phyloP scores from a whole-genome alignment of 2,329 filamentous ascomycete species.

The Aspergillus hortae region DNA sequence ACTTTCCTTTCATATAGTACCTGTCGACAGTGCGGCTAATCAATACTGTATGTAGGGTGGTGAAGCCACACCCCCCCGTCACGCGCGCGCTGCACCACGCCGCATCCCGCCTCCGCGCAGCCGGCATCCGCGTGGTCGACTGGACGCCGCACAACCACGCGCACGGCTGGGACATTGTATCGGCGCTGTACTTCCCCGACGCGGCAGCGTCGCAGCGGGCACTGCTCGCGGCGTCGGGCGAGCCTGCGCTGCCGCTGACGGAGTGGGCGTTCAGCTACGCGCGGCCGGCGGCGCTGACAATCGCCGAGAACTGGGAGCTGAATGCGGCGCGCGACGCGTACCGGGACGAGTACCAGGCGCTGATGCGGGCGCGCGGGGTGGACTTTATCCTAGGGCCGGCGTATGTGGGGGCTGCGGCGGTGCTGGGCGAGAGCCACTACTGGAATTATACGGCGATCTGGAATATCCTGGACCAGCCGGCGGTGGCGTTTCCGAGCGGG shows the following conservation, averaged over 20 bases:
- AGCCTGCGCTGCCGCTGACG: slow-evolving; percentile 46
- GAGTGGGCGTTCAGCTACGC: slow-evolving; percentile 35
- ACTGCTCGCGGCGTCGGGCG: slow-evolving; percentile 36
- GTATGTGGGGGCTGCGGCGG: slow-evolving; percentile 26
- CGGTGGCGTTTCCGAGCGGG: slow-evolving; percentile 26
- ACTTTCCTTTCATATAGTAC: no score
- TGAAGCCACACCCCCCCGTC: slow-evolving; percentile 64
- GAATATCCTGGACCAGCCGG: slow-evolving; percentile 30
- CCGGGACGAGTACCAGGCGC: slow-evolving; percentile 29
- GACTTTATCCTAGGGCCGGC: slow-evolving; percentile 31
- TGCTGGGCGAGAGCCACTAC: slow-evolving; percentile 32
- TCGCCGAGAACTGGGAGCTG: slow-evolving; percentile 26
- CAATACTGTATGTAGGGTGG: slow-evolving; percentile 38
- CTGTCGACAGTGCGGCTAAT: not conserved
- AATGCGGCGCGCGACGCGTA: slow-evolving; percentile 27
- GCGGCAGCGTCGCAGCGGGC: slow-evolving; percentile 32
- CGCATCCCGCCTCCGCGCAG: slow-evolving; percentile 32
- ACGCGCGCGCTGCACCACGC: slow-evolving; percentile 35
- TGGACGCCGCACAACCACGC: slow-evolving; percentile 34
- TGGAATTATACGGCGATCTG: slow-evolving; percentile 36
- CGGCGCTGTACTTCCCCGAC: slow-evolving; percentile 48
- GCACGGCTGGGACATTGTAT: slow-evolving; percentile 36
- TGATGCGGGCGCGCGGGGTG: slow-evolving; percentile 25
- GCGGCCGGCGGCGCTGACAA: slow-evolving; percentile 18
- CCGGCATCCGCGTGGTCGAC: slow-evolving; percentile 43